Percentiles rank a stretch among this genome's conserved stretches.
These are phyloP conservation scores for Rhizopogon rudus DNA, from an alignment of 768 basidiomycete species.

Conservation along the genomic window DNA sequence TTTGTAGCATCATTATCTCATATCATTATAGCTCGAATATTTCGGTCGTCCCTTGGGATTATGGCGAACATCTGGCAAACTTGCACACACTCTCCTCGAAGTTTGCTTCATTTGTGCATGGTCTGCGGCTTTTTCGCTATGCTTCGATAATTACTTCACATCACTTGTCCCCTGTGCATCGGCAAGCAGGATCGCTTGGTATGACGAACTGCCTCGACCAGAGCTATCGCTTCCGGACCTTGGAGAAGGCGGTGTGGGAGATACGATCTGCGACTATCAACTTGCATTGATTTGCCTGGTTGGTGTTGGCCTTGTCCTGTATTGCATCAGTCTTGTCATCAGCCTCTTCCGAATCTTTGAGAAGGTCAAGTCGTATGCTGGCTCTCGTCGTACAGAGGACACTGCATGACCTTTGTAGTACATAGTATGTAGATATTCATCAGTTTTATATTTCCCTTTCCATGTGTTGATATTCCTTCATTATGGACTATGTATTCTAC, in stretches of 20 bases:
- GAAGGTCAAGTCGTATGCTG: conserved; percentile 74
- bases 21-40: conserved; percentile 69
- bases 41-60: conserved; percentile 89
- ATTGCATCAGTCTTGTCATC: conserved; percentile 82
- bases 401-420: neutral
- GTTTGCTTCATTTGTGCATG: conserved; percentile 91
- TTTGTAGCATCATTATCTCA: conserved; percentile 13
- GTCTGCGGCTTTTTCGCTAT: conserved; percentile 84
- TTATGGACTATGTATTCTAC: neutral
- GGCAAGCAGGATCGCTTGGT: conserved; percentile 60
- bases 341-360: conserved; percentile 85
- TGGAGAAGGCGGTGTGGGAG: conserved; percentile 45
- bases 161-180: conserved; percentile 76
- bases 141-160: conserved; percentile 91
- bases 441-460: neutral
- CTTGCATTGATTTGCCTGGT: conserved; percentile 75
- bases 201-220: conserved; percentile 55
- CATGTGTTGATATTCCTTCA: neutral
- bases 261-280: conserved; percentile 69
- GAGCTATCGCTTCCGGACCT: conserved; percentile 23
- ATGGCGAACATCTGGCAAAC: conserved; percentile 84
- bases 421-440: neutral
- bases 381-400: conserved; percentile 16
- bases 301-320: conserved; percentile 70
- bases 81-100: conserved; percentile 83